These are phyloP conservation scores for Apiospora phragmitis DNA, from an alignment of 2,329 filamentous ascomycete species.

Conservation along the genomic window DNA sequence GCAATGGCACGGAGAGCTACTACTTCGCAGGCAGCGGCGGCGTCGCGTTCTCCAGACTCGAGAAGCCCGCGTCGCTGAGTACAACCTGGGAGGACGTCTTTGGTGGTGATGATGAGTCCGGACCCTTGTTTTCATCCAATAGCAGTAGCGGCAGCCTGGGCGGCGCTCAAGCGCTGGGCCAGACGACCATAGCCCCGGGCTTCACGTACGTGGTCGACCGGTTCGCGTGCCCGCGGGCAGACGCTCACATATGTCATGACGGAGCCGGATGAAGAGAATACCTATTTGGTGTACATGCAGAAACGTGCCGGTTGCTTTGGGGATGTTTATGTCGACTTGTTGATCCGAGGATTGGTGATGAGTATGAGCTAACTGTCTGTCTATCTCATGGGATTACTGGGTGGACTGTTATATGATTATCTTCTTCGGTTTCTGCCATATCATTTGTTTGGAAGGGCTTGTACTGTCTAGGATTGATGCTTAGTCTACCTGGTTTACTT, in stretches of 20 bases:
- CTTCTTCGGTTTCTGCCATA: background rate
- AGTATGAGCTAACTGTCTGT: background rate
- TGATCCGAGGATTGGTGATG: slow-evolving; percentile 13
- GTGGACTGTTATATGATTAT: background rate
- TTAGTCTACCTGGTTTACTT: background rate
- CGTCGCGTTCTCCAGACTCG: slow-evolving; percentile 51
- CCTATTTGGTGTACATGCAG: slow-evolving; percentile 60
- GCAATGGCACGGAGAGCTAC: slow-evolving; percentile 36
- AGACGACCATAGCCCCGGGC: slow-evolving; percentile 48
- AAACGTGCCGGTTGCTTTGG: slow-evolving; percentile 50
- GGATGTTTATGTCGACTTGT: slow-evolving; percentile 36
- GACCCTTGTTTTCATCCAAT: background rate
- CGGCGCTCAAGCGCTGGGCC: slow-evolving; percentile 38
- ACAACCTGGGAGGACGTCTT: slow-evolving; percentile 58
- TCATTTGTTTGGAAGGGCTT: background rate
- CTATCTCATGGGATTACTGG: background rate
- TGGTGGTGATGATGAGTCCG: slow-evolving; percentile 13
- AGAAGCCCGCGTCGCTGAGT: slow-evolving; percentile 40
- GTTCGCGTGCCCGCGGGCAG: slow-evolving; percentile 54
- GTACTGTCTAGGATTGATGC: background rate
- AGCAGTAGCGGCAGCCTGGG: slow-evolving; percentile 14
- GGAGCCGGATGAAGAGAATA: slow-evolving; percentile 41
- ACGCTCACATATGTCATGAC: slow-evolving; percentile 53
- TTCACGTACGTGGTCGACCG: slow-evolving; percentile 52
- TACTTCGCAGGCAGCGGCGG: slow-evolving; percentile 53